These are phyloP conservation scores for Xerocomellus dryophilus DNA, from an alignment of 768 basidiomycete genomes.

Conservation along the genomic window DNA sequence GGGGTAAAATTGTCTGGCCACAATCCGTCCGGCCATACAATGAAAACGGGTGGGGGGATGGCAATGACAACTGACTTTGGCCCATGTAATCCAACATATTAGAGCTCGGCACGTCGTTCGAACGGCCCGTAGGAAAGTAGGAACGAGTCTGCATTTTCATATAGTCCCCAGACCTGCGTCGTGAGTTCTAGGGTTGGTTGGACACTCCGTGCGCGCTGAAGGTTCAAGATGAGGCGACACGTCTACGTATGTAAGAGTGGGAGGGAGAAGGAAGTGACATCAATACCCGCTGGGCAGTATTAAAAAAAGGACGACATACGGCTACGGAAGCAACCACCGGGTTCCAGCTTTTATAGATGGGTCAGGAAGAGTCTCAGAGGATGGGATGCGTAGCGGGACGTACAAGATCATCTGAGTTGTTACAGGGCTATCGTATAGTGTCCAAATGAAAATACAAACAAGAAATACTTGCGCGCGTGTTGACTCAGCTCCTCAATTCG, in stretches of 20 bases:
- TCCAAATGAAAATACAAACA: too few species aligned
- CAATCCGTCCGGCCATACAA: background rate
- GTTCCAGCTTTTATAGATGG: constrained; percentile 13
- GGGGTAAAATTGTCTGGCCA: too few species aligned
- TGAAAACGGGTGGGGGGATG: background rate
- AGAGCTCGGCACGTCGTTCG: background rate
- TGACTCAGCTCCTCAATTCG: too few species aligned
- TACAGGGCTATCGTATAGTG: too few species aligned
- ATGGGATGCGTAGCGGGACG: background rate
- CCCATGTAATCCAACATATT: background rate
- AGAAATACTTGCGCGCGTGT: too few species aligned
- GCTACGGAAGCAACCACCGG: constrained; percentile 16
- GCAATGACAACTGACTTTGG: background rate
- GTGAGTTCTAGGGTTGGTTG: constrained; percentile 1
- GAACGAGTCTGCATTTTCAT: constrained; percentile 14
- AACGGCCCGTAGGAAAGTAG: constrained; percentile 1
- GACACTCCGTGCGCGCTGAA: background rate
- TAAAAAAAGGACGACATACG: constrained; percentile 7
- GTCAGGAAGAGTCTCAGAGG: background rate
- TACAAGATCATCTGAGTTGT: constrained; percentile 14
- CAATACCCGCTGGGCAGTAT: background rate
- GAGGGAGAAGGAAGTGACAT: background rate
- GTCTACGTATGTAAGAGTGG: constrained; percentile 3
- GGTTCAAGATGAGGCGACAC: constrained; percentile 19
- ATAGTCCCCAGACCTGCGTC: constrained; percentile 15